A percentile compares a stretch with the other conserved stretches of the same genome.
Evolutionary conservation across 2,329 filamentous ascomycete genomes (phyloP).

Genomic region (Diplodia scrobiculata): DNA sequence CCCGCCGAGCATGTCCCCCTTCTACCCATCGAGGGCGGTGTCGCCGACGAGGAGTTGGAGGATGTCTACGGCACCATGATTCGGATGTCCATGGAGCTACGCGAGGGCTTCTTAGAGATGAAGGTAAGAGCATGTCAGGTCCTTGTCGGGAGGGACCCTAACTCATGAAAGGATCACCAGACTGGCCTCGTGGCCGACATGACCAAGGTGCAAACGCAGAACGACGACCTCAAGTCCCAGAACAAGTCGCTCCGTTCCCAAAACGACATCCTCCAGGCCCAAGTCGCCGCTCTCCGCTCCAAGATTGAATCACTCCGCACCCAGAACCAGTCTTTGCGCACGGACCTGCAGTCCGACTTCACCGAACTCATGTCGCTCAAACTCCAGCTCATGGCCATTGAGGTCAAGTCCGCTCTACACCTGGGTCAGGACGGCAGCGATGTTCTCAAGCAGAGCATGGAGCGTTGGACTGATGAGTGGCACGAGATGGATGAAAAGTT

Average conservation of each 20-base stretch:
- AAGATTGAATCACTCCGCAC: constrained; percentile 40
- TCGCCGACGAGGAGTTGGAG: constrained; percentile 19
- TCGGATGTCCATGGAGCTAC: constrained; percentile 24
- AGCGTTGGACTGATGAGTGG: constrained; percentile 25
- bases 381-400: constrained; percentile 44
- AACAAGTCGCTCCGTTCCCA: constrained; percentile 21
- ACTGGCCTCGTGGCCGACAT: constrained; percentile 21
- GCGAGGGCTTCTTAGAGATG: constrained; percentile 19
- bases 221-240: constrained; percentile 16
- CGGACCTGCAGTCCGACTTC: constrained; percentile 45
- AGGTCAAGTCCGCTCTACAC: constrained; percentile 30
- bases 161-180: constrained; percentile 26
- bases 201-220: not conserved
- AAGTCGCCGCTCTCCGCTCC: constrained; percentile 31
- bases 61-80: constrained; percentile 24
- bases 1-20: not conserved
- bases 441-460: constrained; percentile 23
- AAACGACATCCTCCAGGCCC: constrained; percentile 21
- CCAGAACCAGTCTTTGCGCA: constrained; percentile 44
- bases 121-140: constrained; percentile 18
- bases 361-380: constrained; percentile 46
- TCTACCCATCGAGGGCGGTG: not conserved
- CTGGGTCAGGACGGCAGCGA: constrained; percentile 7
- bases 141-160: constrained; percentile 7
- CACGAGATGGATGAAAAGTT: constrained; percentile 22